phyloP scores from a whole-genome alignment of 257 asterid genomes.

The Fraxinus pennsylvanica region DNA sequence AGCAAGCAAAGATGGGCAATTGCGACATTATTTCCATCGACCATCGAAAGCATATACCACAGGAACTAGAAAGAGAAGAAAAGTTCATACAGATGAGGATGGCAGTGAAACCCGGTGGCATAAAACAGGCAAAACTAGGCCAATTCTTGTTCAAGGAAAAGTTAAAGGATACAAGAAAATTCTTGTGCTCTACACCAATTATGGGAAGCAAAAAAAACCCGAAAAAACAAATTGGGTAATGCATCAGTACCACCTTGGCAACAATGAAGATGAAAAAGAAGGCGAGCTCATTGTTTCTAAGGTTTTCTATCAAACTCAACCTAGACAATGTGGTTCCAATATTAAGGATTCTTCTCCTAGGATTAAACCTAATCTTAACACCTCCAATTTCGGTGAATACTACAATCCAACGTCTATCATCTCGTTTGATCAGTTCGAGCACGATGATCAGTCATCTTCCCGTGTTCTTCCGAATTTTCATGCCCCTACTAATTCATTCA shows the following conservation, averaged over 20 bases:
- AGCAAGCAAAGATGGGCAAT: slow-evolving; percentile 43
- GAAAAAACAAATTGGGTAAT: slow-evolving; percentile 55
- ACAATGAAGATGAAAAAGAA: slow-evolving; percentile 50
- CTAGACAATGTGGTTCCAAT: slow-evolving; percentile 43
- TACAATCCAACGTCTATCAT: slow-evolving; percentile 37
- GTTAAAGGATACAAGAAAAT: slow-evolving; percentile 54
- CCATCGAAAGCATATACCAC: slow-evolving; percentile 55
- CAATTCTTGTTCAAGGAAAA: slow-evolving; percentile 37
- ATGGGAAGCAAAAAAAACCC: slow-evolving; percentile 49
- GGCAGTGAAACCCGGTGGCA: slow-evolving; percentile 54
- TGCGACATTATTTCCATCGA: slow-evolving; percentile 49
- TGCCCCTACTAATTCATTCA: slow-evolving; percentile 23
- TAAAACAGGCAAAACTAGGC: slow-evolving; percentile 50
- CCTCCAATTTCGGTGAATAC: slow-evolving; percentile 24
- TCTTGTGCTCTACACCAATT: slow-evolving; percentile 48
- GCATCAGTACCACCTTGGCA: slow-evolving; percentile 56
- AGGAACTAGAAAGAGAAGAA: slow-evolving; percentile 49
- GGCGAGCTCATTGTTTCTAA: slow-evolving; percentile 50
- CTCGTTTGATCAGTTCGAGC: slow-evolving; percentile 39
- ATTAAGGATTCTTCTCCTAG: slow-evolving; percentile 25
- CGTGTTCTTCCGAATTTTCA: slow-evolving; percentile 23
- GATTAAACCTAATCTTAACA: slow-evolving; percentile 12
- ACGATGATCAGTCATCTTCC: slow-evolving; percentile 22
- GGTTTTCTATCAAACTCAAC: slow-evolving; percentile 52
- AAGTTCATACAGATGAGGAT: slow-evolving; percentile 40